Evolutionary conservation across 2,329 filamentous ascomycete genomes (phyloP).

Genomic region (Alternaria sp.): DNA sequence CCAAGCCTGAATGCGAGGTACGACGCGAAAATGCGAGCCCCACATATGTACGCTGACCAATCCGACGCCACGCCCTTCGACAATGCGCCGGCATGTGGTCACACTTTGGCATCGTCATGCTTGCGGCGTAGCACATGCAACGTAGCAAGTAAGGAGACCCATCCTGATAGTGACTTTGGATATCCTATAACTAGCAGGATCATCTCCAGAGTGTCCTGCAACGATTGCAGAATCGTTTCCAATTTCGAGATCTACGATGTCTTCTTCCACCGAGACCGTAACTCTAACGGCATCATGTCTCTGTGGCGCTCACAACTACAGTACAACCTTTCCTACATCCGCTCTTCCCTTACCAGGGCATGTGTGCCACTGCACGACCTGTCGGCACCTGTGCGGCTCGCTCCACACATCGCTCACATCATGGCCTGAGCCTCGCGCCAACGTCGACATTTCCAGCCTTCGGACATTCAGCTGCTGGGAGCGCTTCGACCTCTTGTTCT

Average conservation of each 20-base stretch:
- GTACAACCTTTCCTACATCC: slow-evolving; percentile 37
- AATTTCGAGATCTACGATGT: not conserved
- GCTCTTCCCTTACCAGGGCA: slow-evolving; percentile 52
- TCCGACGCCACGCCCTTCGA: not conserved
- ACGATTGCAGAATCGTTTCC: not conserved
- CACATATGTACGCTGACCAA: slow-evolving; percentile 22
- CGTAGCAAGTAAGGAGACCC: not conserved
- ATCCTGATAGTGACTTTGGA: not conserved
- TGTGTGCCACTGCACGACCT: slow-evolving; percentile 60
- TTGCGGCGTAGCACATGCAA: not conserved
- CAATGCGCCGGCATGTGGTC: not conserved
- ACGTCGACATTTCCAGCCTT: slow-evolving; percentile 41
- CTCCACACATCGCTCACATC: slow-evolving; percentile 47
- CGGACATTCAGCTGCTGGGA: slow-evolving; percentile 48
- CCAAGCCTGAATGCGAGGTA: slow-evolving; percentile 1
- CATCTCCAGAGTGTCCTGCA: not conserved
- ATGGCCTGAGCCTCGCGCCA: slow-evolving; percentile 48
- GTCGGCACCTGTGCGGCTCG: slow-evolving; percentile 54
- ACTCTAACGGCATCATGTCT: slow-evolving; percentile 53
- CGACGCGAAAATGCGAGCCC: slow-evolving; percentile 12
- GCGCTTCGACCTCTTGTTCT: slow-evolving; percentile 49
- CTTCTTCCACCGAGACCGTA: slow-evolving; percentile 16
- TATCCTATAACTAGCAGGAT: not conserved
- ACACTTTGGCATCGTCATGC: not conserved
- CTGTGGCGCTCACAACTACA: slow-evolving; percentile 54